Percentiles rank a stretch among this genome's conserved stretches.
These are phyloP conservation scores for Talaromyces thailandensis DNA, from an alignment of 495 filamentous ascomycete species.

Conservation along the genomic window DNA sequence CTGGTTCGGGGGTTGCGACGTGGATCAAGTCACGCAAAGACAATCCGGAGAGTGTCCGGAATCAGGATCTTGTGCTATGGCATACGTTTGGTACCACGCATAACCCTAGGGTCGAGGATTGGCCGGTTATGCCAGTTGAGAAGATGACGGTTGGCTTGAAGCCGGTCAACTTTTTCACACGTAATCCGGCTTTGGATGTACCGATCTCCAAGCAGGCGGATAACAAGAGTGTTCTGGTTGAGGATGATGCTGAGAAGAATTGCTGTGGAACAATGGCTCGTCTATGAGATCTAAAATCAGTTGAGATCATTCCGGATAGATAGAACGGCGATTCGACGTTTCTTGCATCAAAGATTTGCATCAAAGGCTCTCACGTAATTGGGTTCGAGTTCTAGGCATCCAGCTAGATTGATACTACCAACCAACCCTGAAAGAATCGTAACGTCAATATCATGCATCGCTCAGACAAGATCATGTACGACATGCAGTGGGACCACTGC, in stretches of 20 bases:
- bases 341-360: too few relatives aligned
- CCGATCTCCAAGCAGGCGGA: constrained; percentile 10
- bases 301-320: not conserved
- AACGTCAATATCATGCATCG: not conserved
- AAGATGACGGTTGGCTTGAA: constrained; percentile 46
- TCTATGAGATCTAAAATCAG: constrained; percentile 8
- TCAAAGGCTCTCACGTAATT: too few relatives aligned
- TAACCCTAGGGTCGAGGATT: constrained; percentile 50
- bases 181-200: constrained; percentile 50
- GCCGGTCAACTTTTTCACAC: constrained; percentile 63
- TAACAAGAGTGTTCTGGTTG: constrained; percentile 22
- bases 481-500: not conserved
- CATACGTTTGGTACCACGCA: constrained; percentile 53
- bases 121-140: constrained; percentile 52
- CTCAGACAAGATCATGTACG: not conserved
- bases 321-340: too few relatives aligned
- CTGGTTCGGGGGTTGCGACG: constrained; percentile 33
- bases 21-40: constrained; percentile 6
- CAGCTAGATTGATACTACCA: too few relatives aligned
- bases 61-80: constrained; percentile 41
- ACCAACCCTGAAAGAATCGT: too few relatives aligned
- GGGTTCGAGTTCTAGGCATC: too few relatives aligned
- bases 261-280: not conserved
- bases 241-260: not conserved
- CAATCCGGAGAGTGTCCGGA: constrained; percentile 25